These are phyloP conservation scores for Quillaja saponaria DNA, from an alignment of 306 rosid genomes.

Conservation along the genomic window DNA sequence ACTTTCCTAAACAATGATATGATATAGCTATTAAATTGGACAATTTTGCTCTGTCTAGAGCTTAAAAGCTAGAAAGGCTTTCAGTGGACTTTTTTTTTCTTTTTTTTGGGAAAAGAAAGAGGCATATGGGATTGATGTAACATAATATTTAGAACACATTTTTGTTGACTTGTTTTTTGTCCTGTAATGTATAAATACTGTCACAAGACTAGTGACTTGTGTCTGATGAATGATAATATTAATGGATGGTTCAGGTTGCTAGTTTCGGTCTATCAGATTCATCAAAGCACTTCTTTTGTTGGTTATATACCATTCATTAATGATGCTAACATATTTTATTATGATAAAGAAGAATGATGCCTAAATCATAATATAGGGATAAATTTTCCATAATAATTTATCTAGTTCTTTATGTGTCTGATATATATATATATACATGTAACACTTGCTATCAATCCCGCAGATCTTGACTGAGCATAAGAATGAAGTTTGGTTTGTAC, in stretches of 20 bases:
- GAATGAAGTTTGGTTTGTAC: constrained; percentile 94
- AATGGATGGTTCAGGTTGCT: background rate
- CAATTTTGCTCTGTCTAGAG: background rate
- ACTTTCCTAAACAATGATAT: constrained; percentile 16
- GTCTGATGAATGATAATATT: constrained; percentile 1
- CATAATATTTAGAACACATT: too few relatives aligned
- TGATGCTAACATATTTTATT: constrained; percentile 10
- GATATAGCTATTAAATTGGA: constrained; percentile 16
- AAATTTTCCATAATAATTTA: constrained; percentile 10
- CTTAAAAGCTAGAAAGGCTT: background rate
- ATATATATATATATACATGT: background rate
- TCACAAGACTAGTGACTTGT: background rate
- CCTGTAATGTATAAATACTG: background rate
- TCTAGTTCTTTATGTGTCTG: constrained; percentile 15
- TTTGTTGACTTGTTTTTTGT: too few relatives aligned
- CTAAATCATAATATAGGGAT: constrained; percentile 14
- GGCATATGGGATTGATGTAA: background rate
- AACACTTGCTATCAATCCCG: constrained; percentile 23
- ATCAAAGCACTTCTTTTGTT: constrained; percentile 4
- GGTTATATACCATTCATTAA: constrained; percentile 23
- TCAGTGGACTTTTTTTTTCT: too few relatives aligned
- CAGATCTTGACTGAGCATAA: constrained; percentile 88
- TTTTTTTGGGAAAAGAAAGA: background rate
- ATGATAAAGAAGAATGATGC: constrained; percentile 2
- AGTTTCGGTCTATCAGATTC: constrained; percentile 19